Conservation (phyloP, 768 basidiomycete species). For the Suillus sp. region DNA sequence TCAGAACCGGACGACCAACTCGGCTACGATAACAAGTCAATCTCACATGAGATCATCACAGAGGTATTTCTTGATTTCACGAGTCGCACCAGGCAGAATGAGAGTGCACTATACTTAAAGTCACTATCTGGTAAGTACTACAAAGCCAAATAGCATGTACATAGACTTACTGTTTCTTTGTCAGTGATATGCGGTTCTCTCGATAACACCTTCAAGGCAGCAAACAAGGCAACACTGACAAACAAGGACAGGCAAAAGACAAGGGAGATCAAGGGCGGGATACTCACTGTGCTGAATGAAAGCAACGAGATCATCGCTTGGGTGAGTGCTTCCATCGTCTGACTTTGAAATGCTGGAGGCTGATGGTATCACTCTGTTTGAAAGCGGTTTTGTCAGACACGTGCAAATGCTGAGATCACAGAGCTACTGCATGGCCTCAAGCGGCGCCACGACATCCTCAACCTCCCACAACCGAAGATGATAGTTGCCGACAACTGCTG, state of each 20-base stretch:
- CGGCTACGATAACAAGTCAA: conserved; percentile 13
- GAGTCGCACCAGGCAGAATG: neutral
- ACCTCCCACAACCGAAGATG: conserved; percentile 15
- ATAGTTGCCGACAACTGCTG: conserved; percentile 27
- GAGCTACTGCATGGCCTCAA: conserved; percentile 19
- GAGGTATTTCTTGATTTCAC: conserved; percentile 24
- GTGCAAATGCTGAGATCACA: conserved; percentile 18
- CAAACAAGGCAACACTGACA: conserved; percentile 18
- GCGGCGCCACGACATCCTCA: conserved; percentile 10
- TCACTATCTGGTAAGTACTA: neutral
- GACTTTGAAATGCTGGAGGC: too few species aligned
- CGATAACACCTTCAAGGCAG: conserved; percentile 23
- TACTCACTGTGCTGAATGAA: conserved; percentile 19
- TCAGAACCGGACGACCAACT: conserved; percentile 2
- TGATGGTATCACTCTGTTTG: too few species aligned
- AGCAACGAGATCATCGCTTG: conserved; percentile 18
- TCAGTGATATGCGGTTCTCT: conserved; percentile 15
- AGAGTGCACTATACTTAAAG: conserved; percentile 1
- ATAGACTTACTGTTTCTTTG: neutral
- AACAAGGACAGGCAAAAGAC: neutral
- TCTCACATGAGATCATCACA: conserved; percentile 25
- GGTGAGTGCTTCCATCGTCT: too few species aligned
- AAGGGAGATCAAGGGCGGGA: conserved; percentile 16
- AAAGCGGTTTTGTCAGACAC: conserved; percentile 21
- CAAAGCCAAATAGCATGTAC: too few species aligned